Evolutionary conservation across 75 land plant species (phyloP), one percentile per base, ranked within the genome.

Genomic region (Cupressus sempervirens): DNA sequence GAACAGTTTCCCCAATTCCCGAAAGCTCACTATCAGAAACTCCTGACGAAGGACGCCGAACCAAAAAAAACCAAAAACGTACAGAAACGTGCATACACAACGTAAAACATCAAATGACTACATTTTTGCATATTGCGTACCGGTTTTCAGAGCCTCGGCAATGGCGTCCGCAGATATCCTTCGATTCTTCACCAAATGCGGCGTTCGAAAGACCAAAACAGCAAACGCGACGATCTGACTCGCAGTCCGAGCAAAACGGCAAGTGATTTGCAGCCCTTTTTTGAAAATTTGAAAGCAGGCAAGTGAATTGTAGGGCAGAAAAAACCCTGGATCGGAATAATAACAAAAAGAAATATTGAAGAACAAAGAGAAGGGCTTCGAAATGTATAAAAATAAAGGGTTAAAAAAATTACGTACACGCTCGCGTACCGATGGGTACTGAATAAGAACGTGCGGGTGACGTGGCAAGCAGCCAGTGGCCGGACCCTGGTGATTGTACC

Each of bases 341-440:
- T 43, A 43, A 38, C 40, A 38, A 77, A 77, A 43, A 3, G 45
- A 11, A 77, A 76, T 76, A 23, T 8, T 41, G 40, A 77, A 77
- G 40, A 79, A 23, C 26, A 26, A 11, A n/a, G n/a, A 40, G 29
- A 40, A 79, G 48, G 48, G 81, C 40, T 79, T 45, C 46, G 40
- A 20, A 79, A 79, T 23, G 81, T 40, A 79, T 23, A 6, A 30
- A 70, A 70, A 70, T 29, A 23, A 3, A 29, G 81, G 81, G 43
- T 43, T 43, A 43, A 43, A 79, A 43, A 43, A 26, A 43, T 38
- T 79, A 43, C n/a, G 77, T 40, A 75, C 77, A 79, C 77, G 77
- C 81, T n/a, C 81, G 81, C 45, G 46, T 79, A 79, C 46, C 81
- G 81, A 79, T 30, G 81, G 46, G 48, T 41, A 40, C 81, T 23